Evolutionary conservation across 164 flowering plant species (phyloP), one percentile per base, ranked within the genome.

Genomic region (Paratinospora sagittata): DNA sequence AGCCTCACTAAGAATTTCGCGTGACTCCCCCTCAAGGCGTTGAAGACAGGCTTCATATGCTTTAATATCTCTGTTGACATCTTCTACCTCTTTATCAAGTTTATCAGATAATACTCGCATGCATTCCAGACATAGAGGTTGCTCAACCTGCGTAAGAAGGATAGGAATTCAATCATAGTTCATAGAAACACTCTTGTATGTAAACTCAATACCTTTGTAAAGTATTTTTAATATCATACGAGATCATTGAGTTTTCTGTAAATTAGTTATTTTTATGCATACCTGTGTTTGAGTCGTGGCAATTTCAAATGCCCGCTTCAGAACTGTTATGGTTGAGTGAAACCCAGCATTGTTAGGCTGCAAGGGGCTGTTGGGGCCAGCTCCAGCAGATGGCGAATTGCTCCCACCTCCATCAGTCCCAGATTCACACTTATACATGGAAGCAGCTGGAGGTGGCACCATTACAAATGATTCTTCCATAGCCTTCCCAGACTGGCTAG

Each of bases 381-480:
- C 92, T 67, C 81, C 89, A 27, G 84, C 72, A 57, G 82, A 77
- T 39, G 85, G 82, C 65, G 80, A 69, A 30, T 85, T 82, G 43
- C 82, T 37, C 26, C 88, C 86, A 73, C 80, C 80, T 65, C 87
- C 91, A 79, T 91, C 92, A 69, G 88, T 75, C 33, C 80, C 74
- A 77, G 92, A 81, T 71, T 93, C 98, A 72, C 79, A 77, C 67
- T 87, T 88, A 71, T 96, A 86, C 73, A 96, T 90, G 45, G 90
- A 89, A 67, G 95, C 95, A 72, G 89, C 87, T 60, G 95, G 86
- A 30, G 88, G 90, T 69, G 94, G 92, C 85, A 89, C 80, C 39
- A 96, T 97, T 70, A 96, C 97, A 86, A 91, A 96, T 2, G 98
- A 96, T 68, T 93, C 99, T 39, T 93, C 99, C 94, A 93, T 91